Evolutionary conservation across 768 basidiomycete species (phyloP).

Genomic region (Lepiota brunneoincarnata): DNA sequence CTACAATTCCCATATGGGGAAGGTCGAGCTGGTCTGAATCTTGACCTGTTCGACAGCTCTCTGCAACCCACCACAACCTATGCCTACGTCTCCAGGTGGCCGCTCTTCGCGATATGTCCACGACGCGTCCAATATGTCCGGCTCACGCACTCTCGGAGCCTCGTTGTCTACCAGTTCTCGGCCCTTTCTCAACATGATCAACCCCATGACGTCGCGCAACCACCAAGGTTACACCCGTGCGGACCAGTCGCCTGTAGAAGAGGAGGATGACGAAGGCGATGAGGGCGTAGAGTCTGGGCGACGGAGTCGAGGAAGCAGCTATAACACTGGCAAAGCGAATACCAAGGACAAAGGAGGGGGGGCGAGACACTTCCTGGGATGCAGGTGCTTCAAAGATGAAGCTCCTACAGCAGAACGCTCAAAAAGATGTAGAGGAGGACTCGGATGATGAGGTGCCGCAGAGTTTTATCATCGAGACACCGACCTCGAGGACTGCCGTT

Average conservation of each 20-base stretch:
- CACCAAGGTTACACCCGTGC: constrained; percentile 78
- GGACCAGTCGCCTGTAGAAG: constrained; percentile 67
- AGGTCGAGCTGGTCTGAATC: neutral
- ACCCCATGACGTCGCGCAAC: constrained; percentile 64
- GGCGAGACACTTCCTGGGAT: constrained; percentile 59
- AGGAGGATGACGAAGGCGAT: constrained; percentile 55
- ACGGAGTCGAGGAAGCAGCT: constrained; percentile 65
- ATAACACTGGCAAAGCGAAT: constrained; percentile 26
- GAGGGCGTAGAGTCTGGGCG: constrained; percentile 38
- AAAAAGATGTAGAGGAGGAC: constrained; percentile 54
- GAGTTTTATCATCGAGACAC: constrained; percentile 81
- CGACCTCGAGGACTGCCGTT: neutral
- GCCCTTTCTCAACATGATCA: constrained; percentile 80
- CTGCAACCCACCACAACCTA: neutral
- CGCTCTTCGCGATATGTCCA: constrained; percentile 1
- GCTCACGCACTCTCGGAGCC: constrained; percentile 11
- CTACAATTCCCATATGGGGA: too few species aligned
- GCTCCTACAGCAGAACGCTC: constrained; percentile 68
- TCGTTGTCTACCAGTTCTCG: constrained; percentile 60
- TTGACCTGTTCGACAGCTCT: neutral
- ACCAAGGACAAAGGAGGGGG: constrained; percentile 32
- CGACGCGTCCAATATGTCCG: constrained; percentile 8
- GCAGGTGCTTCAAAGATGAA: constrained; percentile 53
- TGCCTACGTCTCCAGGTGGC: constrained; percentile 6
- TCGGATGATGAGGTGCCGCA: constrained; percentile 86